These are phyloP conservation scores for Sicyos edulis DNA, from an alignment of 306 rosid species.

Conservation along the genomic window DNA sequence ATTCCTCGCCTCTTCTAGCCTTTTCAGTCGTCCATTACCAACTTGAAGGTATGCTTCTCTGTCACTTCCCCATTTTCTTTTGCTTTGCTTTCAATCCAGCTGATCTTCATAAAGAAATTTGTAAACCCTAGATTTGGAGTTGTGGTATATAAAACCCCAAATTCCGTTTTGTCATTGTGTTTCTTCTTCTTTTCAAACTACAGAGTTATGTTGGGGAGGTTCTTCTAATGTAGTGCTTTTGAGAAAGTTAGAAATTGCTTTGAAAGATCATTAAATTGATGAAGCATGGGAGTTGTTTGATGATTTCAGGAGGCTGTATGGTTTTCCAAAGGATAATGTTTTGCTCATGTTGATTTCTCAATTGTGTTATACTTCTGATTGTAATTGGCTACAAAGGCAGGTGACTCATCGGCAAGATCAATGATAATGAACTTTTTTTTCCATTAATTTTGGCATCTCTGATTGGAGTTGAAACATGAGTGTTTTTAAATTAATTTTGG, in stretches of 20 bases:
- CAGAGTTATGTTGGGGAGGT: conserved; percentile 66
- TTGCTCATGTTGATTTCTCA: conserved; percentile 50
- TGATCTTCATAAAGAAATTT: not conserved
- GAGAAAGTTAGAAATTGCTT: conserved; percentile 46
- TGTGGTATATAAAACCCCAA: conserved; percentile 16
- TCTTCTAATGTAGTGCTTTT: conserved; percentile 46
- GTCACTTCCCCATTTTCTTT: too few relatives aligned
- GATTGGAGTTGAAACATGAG: too few relatives aligned
- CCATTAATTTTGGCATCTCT: too few relatives aligned
- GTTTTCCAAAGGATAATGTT: conserved; percentile 52
- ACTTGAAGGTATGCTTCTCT: too few relatives aligned
- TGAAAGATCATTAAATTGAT: conserved; percentile 42
- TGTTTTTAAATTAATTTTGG: too few relatives aligned
- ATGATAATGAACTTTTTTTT: too few relatives aligned
- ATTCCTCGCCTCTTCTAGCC: too few relatives aligned
- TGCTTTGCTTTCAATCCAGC: too few relatives aligned
- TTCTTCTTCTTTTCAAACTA: conserved; percentile 30
- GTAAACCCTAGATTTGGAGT: conserved; percentile 13
- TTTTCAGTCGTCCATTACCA: too few relatives aligned
- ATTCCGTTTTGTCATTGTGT: conserved; percentile 19
- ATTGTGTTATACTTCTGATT: conserved; percentile 49
- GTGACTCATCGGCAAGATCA: too few relatives aligned
- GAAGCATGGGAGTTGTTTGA: conserved; percentile 67
- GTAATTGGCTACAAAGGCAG: conserved; percentile 47
- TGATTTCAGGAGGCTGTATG: conserved; percentile 59